Evolutionary conservation across 2,329 filamentous ascomycete genomes (phyloP).

Genomic region (Paramyrothecium sp.): DNA sequence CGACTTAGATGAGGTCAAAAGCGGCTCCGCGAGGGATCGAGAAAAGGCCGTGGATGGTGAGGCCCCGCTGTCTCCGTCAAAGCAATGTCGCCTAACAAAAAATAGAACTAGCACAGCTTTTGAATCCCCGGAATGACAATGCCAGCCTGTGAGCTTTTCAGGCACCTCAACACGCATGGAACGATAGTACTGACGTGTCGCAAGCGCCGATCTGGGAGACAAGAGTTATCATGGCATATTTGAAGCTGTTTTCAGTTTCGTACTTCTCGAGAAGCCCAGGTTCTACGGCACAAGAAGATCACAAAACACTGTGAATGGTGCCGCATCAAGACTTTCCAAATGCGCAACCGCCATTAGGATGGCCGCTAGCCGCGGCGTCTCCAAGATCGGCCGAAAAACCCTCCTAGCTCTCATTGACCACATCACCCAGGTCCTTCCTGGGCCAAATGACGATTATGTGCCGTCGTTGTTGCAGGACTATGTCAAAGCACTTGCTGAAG

Average conservation of each 20-base stretch:
- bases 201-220: conserved; percentile 57
- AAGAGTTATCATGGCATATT: conserved; percentile 80
- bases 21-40: conserved; percentile 33
- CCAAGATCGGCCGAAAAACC: conserved; percentile 71
- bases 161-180: background rate
- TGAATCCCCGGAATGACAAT: conserved; percentile 34
- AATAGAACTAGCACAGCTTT: conserved; percentile 34
- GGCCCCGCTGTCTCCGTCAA: conserved; percentile 1
- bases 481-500: conserved; percentile 67
- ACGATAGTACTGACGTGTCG: conserved; percentile 13
- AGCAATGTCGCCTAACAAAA: background rate
- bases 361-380: conserved; percentile 67
- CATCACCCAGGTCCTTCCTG: conserved; percentile 71
- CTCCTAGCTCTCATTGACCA: conserved; percentile 78
- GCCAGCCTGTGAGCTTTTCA: conserved; percentile 30
- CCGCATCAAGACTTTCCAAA: conserved; percentile 59
- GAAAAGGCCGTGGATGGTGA: conserved; percentile 40
- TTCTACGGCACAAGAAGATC: conserved; percentile 57
- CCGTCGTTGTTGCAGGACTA: conserved; percentile 74
- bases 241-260: conserved; percentile 73
- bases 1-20: conserved; percentile 29
- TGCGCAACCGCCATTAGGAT: conserved; percentile 72
- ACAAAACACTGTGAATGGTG: conserved; percentile 40
- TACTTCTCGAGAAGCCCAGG: conserved; percentile 63
- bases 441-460: conserved; percentile 59